phyloP scores from a whole-genome alignment of 352 stramenopile genomes.

The Globisporangium rhizosaccharum region DNA sequence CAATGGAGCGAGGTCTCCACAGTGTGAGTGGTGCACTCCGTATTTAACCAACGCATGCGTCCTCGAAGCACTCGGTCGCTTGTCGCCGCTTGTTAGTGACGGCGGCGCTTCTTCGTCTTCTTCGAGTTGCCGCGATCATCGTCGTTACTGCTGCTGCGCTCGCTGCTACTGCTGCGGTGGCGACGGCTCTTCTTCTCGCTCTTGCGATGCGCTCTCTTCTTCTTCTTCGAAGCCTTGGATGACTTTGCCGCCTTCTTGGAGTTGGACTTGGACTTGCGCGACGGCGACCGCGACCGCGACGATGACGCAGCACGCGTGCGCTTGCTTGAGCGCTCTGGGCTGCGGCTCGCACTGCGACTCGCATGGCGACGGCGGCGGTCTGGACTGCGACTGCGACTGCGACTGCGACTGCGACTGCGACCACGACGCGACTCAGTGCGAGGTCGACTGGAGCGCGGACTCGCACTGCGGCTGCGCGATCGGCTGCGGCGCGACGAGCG shows the following conservation, averaged over 20 bases:
- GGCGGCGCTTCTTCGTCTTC: constrained; percentile 19
- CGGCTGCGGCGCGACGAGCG: constrained; percentile 1
- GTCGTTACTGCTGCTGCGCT: constrained; percentile 18
- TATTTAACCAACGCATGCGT: too few species aligned
- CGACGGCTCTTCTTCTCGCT: constrained; percentile 29
- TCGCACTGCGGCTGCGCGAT: constrained; percentile 11
- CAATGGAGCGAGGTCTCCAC: too few species aligned
- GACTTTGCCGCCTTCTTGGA: constrained; percentile 20
- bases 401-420: constrained; percentile 13
- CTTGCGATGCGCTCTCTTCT: constrained; percentile 43
- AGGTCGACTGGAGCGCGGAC: constrained; percentile 2
- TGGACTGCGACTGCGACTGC: constrained; percentile 27
- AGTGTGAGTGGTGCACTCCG: background rate
- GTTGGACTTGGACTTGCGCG: constrained; percentile 21
- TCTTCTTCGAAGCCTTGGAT: constrained; percentile 28
- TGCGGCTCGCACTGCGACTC: constrained; percentile 18
- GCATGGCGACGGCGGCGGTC: constrained; percentile 5
- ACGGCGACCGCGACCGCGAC: constrained; percentile 6
- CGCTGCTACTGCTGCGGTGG: constrained; percentile 14
- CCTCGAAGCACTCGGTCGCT: background rate
- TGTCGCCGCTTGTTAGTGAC: background rate
- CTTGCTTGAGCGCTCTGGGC: background rate
- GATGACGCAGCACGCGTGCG: background rate
- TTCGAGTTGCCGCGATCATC: constrained; percentile 15
- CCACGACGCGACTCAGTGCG: constrained; percentile 6